Percentiles rank a stretch among this genome's conserved stretches.
Evolutionary conservation across 1,139 yeast species (phyloP).

Genomic region (Pichia sp.): DNA sequence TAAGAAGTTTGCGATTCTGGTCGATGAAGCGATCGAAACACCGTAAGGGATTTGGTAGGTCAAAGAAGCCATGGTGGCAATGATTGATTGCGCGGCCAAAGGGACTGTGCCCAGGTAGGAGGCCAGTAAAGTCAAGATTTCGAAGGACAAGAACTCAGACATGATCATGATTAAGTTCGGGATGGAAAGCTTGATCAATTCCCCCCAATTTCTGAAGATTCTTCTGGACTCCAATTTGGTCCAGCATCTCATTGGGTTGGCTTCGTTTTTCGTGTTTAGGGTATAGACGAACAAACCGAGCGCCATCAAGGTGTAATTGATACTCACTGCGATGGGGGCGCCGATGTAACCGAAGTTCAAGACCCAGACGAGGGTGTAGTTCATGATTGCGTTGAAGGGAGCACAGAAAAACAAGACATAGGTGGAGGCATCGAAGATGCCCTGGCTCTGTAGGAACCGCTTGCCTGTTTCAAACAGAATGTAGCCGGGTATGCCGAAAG

Average conservation of each 20-base stretch:
- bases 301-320: conserved; percentile 55
- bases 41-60: conserved; percentile 52
- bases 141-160: conserved; percentile 57
- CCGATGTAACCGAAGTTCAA: conserved; percentile 47
- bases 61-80: conserved; percentile 52
- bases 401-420: conserved; percentile 49
- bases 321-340: conserved; percentile 58
- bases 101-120: conserved; percentile 52
- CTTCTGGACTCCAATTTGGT: conserved; percentile 38
- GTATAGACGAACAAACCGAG: conserved; percentile 43
- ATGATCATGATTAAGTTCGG: conserved; percentile 58
- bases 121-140: conserved; percentile 51
- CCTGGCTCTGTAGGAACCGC: conserved; percentile 51
- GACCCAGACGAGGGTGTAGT: conserved; percentile 42
- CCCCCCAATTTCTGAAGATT: conserved; percentile 45
- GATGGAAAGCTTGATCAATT: conserved; percentile 45
- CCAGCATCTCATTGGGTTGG: conserved; percentile 40
- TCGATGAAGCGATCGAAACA: conserved; percentile 55
- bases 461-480: conserved; percentile 52
- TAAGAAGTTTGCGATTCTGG: conserved; percentile 55
- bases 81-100: conserved; percentile 56
- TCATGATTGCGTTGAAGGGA: conserved; percentile 51
- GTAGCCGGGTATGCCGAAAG: conserved; percentile 56
- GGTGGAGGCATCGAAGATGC: conserved; percentile 50
- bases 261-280: conserved; percentile 35